Evolutionary conservation across 176 grass and related monocot species (phyloP).

Genomic region (Aegilops longissima): DNA sequence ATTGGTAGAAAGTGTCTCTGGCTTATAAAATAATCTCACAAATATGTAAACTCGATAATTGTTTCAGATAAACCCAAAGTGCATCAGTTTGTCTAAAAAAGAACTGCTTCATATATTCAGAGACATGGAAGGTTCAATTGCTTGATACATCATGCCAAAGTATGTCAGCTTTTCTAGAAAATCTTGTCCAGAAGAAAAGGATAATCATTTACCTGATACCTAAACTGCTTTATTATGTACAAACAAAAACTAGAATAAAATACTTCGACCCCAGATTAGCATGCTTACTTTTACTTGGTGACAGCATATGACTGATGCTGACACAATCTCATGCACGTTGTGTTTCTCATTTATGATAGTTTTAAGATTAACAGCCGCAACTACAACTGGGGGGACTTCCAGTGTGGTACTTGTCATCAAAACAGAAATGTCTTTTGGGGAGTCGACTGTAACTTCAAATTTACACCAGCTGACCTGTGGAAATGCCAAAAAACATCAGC

Average conservation of each 20-base stretch:
- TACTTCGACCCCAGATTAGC: slow-evolving; percentile 16
- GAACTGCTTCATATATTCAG: neutral
- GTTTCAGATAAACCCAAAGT: slow-evolving; percentile 2
- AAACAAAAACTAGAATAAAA: slow-evolving; percentile 21
- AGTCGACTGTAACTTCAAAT: slow-evolving; percentile 86
- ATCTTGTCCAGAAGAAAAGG: neutral
- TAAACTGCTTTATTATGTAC: neutral
- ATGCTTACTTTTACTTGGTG: slow-evolving; percentile 78
- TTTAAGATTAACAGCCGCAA: slow-evolving; percentile 90
- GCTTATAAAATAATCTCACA: neutral
- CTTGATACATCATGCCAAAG: neutral
- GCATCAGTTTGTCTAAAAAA: neutral
- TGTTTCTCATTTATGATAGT: slow-evolving; percentile 80
- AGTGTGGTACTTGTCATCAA: slow-evolving; percentile 47
- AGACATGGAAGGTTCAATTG: slow-evolving; percentile 9
- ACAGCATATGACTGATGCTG: slow-evolving; percentile 94
- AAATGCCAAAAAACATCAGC: slow-evolving; percentile 19
- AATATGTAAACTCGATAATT: neutral
- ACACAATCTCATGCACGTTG: slow-evolving; percentile 91
- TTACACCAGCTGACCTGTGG: slow-evolving; percentile 98
- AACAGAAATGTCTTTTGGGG: slow-evolving; percentile 77
- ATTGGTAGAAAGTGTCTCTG: slow-evolving; percentile 3
- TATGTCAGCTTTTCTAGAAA: neutral
- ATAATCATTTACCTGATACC: neutral
- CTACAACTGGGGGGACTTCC: slow-evolving; percentile 77